Base-by-base conservation (phyloP, 345 rosid genomes). In the Passiflora organensis region DNA sequence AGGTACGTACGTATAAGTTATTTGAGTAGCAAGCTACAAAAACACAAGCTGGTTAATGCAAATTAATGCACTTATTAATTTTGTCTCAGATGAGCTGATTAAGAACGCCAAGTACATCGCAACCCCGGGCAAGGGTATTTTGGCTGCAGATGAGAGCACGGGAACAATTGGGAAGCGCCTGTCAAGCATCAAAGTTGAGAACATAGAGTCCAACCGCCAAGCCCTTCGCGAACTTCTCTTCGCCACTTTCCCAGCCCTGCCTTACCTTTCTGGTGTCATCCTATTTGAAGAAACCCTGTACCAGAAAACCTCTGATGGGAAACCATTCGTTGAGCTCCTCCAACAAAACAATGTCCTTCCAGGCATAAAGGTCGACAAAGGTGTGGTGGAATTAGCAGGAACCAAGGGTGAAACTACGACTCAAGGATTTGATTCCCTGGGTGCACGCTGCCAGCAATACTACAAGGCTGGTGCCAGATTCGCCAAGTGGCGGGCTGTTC, bases 161-260 rank as follows among this genome's bases (percentile, higher is more conserved):
- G 96, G 99, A 60, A 91, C 98, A 69, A 88, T 91, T 0, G 96
- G 98, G 41, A 91, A 88, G 82, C 90, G 98, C 50, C 79, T 91
- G 12, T 57, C 96, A 14, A 69, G 98, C 81, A 88, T 91, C 64
- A 88, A 80, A 43, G 91, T 91, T 2, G 98, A 91, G 74, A 91
- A 91, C 68, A 74, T 84, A 1, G 98, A 86, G 70, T 78, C 96
- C 50, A 91, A 91, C 74, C 95, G 98, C 54, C 96, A 91, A 74
- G 81, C 95, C 41, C 91, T 88, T 4, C 89, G 96, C 6, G 84
- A 91, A 77, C 94, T 91, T 67, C 98, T 91, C 67, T 86, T 91
- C 73, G 86, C 96, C 54, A 69, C 81, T 53, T 88, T 85, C 1
- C 71, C 73, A 0, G 83, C 96, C 47, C 85, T 88, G 23, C 23